Base-by-base conservation (phyloP, 495 filamentous ascomycete species). In the Xylaria cubensis region DNA sequence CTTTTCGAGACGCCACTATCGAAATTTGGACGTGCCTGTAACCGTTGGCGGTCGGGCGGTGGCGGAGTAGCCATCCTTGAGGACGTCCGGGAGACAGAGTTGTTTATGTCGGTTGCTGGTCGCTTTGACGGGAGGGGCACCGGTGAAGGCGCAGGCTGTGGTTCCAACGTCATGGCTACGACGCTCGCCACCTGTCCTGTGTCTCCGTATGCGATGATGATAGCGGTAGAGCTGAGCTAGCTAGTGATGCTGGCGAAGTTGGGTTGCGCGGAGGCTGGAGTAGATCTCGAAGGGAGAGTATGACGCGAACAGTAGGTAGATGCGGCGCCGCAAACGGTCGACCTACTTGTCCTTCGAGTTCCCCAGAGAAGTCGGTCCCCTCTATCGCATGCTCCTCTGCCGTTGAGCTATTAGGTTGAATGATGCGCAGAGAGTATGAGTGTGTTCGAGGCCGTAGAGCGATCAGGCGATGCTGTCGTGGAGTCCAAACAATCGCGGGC, bases 61-160 rank as follows among this genome's bases (percentile, higher is more conserved):
- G 84, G 81, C 55, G 82, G 82, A 3, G 83, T 84, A 3, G 78
- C 73, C 67, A 78, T 75, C 46, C 84, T 76, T 6, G 77, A 71
- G n/a, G 83, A 77, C 21, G 78, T 82, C 19, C 76, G 75, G 9
- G 73, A 61, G 46, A 78, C 55, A 12, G 82, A 78, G 61, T 68
- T 81, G 44, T 77, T 73, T 13, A 73, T 69, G 34, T 83, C 82
- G 62, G 72, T 68, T 8, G 80, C 77, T 19, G 81, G 73, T 72
- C 83, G 77, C 72, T 85, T 85, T 62, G 80, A 71, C 2, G 78
- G 71, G 10, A 79, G 74, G 29, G 75, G 77, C 59, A 78, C 66
- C 58, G 72, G 75, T 50, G 74, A 72, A 59, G 71, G 73, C 19
- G 75, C 69, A 41, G 67, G 50, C 66, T 83, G 76, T 64, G 81